Evolutionary conservation across 768 basidiomycete genomes (phyloP).

Genomic region (Asterophora lycoperdoides): DNA sequence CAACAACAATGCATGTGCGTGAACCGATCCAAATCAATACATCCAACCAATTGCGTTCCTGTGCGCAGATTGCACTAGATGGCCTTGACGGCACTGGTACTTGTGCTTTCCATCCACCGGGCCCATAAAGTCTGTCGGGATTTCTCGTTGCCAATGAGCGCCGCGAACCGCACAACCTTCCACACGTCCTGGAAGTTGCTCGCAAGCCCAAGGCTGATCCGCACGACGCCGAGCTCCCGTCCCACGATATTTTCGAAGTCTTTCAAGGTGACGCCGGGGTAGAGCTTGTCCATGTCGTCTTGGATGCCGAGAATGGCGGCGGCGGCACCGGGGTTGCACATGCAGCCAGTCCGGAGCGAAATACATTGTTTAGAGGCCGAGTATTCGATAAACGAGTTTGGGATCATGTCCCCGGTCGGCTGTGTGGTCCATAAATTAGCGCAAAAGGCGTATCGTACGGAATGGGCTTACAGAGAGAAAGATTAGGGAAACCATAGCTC

Average conservation of each 20-base stretch:
- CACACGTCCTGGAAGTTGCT: slow-evolving; percentile 76
- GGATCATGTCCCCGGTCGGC: slow-evolving; percentile 63
- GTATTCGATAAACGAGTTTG: slow-evolving; percentile 71
- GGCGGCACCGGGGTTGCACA: slow-evolving; percentile 86
- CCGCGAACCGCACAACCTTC: slow-evolving; percentile 48
- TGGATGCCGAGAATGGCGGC: slow-evolving; percentile 66
- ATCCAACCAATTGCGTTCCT: neutral
- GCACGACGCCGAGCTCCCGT: slow-evolving; percentile 67
- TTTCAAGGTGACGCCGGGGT: slow-evolving; percentile 52
- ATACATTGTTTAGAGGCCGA: slow-evolving; percentile 60
- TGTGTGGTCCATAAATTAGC: slow-evolving; percentile 23
- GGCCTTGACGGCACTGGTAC: slow-evolving; percentile 16
- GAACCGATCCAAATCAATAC: neutral
- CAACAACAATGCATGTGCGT: neutral
- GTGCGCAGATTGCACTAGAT: slow-evolving; percentile 11
- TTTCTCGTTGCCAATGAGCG: slow-evolving; percentile 38
- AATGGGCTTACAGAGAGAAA: slow-evolving; percentile 53
- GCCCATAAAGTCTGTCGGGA: slow-evolving; percentile 39
- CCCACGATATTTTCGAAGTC: slow-evolving; percentile 62
- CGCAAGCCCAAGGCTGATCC: slow-evolving; percentile 75
- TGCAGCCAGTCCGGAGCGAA: slow-evolving; percentile 79
- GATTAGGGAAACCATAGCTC: slow-evolving; percentile 59
- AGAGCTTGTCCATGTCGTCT: slow-evolving; percentile 58
- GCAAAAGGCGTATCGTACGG: neutral
- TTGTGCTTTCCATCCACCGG: slow-evolving; percentile 26